phyloP scores from a whole-genome alignment of 352 stramenopile species.

The Phytophthora boehmeriae region DNA sequence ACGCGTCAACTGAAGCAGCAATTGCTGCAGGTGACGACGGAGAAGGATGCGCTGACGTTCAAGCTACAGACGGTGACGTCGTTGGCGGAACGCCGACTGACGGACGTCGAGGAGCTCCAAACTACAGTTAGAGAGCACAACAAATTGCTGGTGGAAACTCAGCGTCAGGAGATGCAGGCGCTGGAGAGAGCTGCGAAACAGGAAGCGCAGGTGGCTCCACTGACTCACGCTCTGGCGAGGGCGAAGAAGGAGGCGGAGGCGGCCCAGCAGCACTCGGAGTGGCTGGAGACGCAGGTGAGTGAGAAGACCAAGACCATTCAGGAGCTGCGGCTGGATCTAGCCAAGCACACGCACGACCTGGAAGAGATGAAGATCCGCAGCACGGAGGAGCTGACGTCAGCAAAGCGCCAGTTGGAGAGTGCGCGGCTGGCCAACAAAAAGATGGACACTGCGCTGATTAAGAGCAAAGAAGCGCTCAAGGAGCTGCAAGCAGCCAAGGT shows the following conservation, averaged over 20 bases:
- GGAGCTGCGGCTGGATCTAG: conserved; percentile 59
- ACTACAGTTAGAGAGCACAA: conserved; percentile 62
- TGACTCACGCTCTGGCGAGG: conserved; percentile 51
- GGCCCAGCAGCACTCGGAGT: conserved; percentile 64
- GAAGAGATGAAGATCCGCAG: conserved; percentile 62
- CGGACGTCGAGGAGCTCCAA: conserved; percentile 67
- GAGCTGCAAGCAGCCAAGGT: conserved; percentile 65
- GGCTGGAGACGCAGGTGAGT: conserved; percentile 64
- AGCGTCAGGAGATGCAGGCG: conserved; percentile 70
- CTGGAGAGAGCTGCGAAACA: conserved; percentile 60
- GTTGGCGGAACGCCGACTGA: conserved; percentile 63
- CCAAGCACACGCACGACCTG: conserved; percentile 56
- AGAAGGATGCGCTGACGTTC: conserved; percentile 60
- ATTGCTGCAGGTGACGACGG: conserved; percentile 46
- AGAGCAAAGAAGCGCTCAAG: conserved; percentile 74
- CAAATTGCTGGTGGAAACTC: conserved; percentile 52
- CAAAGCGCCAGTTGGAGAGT: conserved; percentile 63
- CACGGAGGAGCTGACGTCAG: conserved; percentile 54
- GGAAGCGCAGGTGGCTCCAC: conserved; percentile 63
- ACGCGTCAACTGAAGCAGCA: conserved; percentile 41
- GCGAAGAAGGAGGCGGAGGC: conserved; percentile 60
- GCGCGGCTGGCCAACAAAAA: conserved; percentile 67
- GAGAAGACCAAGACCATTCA: conserved; percentile 75
- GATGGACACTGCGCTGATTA: conserved; percentile 62
- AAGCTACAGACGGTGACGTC: conserved; percentile 53